phyloP scores from a whole-genome alignment of 1,284 basidiomycete species.

The Prillingera fragicola region DNA sequence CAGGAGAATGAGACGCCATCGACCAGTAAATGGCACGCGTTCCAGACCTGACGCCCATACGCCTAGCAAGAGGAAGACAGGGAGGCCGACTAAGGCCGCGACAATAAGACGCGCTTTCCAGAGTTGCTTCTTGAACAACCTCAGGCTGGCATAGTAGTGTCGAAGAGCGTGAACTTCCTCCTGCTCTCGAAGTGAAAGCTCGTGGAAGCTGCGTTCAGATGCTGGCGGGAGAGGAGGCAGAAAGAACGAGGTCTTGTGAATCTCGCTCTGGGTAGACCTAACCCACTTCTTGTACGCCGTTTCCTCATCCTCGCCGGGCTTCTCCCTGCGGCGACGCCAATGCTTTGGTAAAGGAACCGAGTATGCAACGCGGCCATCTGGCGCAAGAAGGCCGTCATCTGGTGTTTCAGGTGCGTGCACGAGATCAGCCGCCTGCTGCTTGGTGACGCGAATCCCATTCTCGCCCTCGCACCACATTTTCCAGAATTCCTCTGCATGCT shows the following conservation, averaged over 20 bases:
- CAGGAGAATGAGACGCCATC: slow-evolving; percentile 77
- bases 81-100: slow-evolving; percentile 61
- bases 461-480: slow-evolving; percentile 44
- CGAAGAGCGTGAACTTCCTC: slow-evolving; percentile 52
- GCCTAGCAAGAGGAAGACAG: slow-evolving; percentile 63
- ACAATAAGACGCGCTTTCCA: slow-evolving; percentile 54
- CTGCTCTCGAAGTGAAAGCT: slow-evolving; percentile 45
- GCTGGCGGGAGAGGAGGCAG: slow-evolving; percentile 33
- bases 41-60: slow-evolving; percentile 73
- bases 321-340: slow-evolving; percentile 2
- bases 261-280: background rate
- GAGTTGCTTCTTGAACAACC: slow-evolving; percentile 52
- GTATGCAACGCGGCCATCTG: slow-evolving; percentile 33
- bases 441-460: slow-evolving; percentile 17
- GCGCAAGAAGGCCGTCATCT: slow-evolving; percentile 17
- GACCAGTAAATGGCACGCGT: slow-evolving; percentile 73
- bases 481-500: slow-evolving; percentile 39
- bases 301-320: slow-evolving; percentile 7
- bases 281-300: slow-evolving; percentile 4
- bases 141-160: slow-evolving; percentile 32
- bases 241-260: slow-evolving; percentile 21
- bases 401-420: slow-evolving; percentile 15
- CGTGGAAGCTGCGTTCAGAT: slow-evolving; percentile 27
- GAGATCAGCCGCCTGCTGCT: slow-evolving; percentile 17
- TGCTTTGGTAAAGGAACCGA: slow-evolving; percentile 17